Conservation (phyloP, 225 moss, liverwort and hornwort genomes). For the Ulota crispa region DNA sequence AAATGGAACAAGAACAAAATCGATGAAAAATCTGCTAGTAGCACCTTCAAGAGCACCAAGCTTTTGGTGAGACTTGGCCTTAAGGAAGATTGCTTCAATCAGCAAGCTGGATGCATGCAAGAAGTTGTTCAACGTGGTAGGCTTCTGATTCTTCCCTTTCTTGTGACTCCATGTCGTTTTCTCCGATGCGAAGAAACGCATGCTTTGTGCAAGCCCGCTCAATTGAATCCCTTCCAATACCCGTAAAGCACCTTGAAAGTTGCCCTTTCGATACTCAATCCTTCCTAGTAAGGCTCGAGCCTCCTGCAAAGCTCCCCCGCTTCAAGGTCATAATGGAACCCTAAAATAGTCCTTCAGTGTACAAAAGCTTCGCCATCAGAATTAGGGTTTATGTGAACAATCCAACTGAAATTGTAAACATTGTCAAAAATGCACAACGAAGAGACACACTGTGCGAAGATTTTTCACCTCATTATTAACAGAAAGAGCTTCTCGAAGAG, state of each 20-base stretch:
- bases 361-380: conserved; percentile 2
- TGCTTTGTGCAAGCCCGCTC: conserved; percentile 50
- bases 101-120: conserved; percentile 69
- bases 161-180: conserved; percentile 41
- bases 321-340: conserved; percentile 21
- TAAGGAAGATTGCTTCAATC: conserved; percentile 74
- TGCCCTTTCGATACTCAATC: conserved; percentile 73
- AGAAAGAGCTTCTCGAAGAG: conserved; percentile 58
- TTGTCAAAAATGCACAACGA: conserved; percentile 22
- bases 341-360: background rate
- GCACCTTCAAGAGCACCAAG: conserved; percentile 67
- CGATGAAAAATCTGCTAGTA: conserved; percentile 1
- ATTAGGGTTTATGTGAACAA: conserved; percentile 26
- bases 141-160: conserved; percentile 53
- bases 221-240: conserved; percentile 69
- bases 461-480: conserved; percentile 56
- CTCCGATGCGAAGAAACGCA: conserved; percentile 64
- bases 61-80: conserved; percentile 76
- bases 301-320: conserved; percentile 49
- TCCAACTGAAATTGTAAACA: background rate
- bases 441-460: background rate
- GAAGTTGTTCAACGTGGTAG: conserved; percentile 54
- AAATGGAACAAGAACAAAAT: conserved; percentile 4
- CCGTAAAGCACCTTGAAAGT: conserved; percentile 66
- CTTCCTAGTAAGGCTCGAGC: conserved; percentile 74